phyloP scores from a whole-genome alignment of 2,329 filamentous ascomycete genomes.

The Zarea fungicola region DNA sequence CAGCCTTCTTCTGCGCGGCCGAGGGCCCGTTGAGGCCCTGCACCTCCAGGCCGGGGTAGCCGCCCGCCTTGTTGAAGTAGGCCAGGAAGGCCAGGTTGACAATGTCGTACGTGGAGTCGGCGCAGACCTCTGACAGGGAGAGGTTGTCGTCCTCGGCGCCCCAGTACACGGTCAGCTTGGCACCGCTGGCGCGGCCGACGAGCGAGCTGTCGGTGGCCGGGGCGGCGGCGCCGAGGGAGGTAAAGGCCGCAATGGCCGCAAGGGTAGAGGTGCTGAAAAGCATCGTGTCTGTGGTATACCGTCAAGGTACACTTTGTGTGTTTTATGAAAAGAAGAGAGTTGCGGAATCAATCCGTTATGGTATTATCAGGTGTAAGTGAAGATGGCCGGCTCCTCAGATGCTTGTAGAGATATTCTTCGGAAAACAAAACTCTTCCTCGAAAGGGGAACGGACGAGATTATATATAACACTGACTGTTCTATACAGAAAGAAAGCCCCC shows the following conservation, averaged over 20 bases:
- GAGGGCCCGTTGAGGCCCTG: slow-evolving; percentile 4
- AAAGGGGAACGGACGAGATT: background rate
- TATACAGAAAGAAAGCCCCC: no score
- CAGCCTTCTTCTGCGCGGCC: slow-evolving; percentile 16
- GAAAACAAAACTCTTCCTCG: background rate
- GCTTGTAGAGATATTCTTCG: background rate
- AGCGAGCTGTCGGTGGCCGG: background rate
- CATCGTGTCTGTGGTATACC: slow-evolving; percentile 1
- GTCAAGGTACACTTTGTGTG: slow-evolving; percentile 1
- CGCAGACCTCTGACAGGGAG: slow-evolving; percentile 17
- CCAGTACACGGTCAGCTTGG: slow-evolving; percentile 20
- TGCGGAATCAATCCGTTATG: no score
- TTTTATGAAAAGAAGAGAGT: background rate
- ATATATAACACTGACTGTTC: background rate
- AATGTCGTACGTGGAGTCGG: slow-evolving; percentile 18
- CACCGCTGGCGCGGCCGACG: slow-evolving; percentile 11
- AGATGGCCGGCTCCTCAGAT: slow-evolving; percentile 1
- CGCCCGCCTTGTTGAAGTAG: slow-evolving; percentile 17
- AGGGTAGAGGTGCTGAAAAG: slow-evolving; percentile 10
- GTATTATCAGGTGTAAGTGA: background rate
- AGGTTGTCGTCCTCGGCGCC: slow-evolving; percentile 18
- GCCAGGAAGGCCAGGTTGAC: slow-evolving; percentile 21
- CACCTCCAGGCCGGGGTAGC: slow-evolving; percentile 12
- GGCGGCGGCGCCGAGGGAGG: slow-evolving; percentile 5
- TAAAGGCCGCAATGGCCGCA: slow-evolving; percentile 3